A percentile compares a stretch with the other conserved stretches of the same genome.
Evolutionary conservation across 2,329 filamentous ascomycete species (phyloP).

Genomic region (Hypoxylon sp.): DNA sequence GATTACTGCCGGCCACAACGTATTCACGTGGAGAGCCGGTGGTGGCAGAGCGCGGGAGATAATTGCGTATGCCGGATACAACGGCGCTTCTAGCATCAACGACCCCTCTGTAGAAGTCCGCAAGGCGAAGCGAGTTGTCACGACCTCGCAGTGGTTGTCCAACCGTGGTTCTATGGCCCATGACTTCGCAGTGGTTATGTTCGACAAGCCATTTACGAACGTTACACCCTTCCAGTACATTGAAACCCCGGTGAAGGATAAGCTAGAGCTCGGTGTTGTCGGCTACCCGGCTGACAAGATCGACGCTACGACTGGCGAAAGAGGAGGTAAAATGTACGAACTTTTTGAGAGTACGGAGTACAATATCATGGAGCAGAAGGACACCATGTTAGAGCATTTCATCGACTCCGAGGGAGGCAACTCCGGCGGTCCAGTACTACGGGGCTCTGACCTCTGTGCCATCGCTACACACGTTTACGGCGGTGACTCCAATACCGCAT

Average conservation of each 20-base stretch:
- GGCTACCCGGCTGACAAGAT: constrained; percentile 24
- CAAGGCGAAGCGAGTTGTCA: constrained; percentile 24
- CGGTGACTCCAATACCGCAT: constrained; percentile 18
- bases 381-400: constrained; percentile 29
- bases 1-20: constrained; percentile 26
- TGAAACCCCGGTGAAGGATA: constrained; percentile 12
- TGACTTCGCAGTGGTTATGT: constrained; percentile 17
- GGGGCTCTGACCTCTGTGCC: constrained; percentile 10
- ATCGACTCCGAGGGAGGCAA: constrained; percentile 27
- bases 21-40: constrained; percentile 14
- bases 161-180: constrained; percentile 9
- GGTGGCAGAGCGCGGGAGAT: constrained; percentile 16
- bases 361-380: constrained; percentile 24
- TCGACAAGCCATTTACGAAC: constrained; percentile 18
- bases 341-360: constrained; percentile 15
- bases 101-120: constrained; percentile 11
- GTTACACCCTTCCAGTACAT: constrained; percentile 1
- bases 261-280: constrained; percentile 21
- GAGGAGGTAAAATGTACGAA: constrained; percentile 24
- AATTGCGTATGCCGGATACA: constrained; percentile 7
- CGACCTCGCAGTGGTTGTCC: constrained; percentile 26
- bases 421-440: constrained; percentile 20
- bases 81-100: constrained; percentile 5
- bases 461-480: constrained; percentile 29
- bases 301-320: constrained; percentile 10